Percentiles rank a stretch among this genome's conserved stretches.
These are phyloP conservation scores for Ganoderma multipileum DNA, from an alignment of 1,284 basidiomycete genomes.

Conservation along the genomic window DNA sequence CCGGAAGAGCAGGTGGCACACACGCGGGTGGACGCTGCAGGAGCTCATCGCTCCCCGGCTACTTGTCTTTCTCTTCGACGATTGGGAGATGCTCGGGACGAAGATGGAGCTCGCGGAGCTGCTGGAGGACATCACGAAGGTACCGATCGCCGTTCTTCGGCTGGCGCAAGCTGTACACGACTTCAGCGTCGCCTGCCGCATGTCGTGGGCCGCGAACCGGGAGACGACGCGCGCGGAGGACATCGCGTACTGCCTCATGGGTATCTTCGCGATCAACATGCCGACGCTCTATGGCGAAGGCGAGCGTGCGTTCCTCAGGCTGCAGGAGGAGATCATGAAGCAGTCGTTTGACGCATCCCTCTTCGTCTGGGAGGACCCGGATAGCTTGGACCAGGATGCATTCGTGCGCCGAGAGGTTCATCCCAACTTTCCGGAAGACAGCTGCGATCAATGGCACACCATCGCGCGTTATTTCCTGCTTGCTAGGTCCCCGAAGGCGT, in stretches of 20 bases:
- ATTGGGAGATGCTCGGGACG: constrained; percentile 2
- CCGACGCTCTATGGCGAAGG: constrained; percentile 7
- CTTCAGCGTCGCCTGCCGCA: background rate
- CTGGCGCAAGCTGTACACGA: background rate
- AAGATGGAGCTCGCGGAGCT: background rate
- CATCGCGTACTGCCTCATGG: constrained; percentile 6
- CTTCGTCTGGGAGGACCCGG: background rate
- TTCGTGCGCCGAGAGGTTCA: background rate
- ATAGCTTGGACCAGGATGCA: background rate
- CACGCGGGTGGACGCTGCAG: constrained; percentile 15
- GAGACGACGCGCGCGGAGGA: constrained; percentile 3
- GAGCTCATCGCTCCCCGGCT: constrained; percentile 1
- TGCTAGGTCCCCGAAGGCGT: background rate
- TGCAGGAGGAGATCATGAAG: constrained; percentile 9
- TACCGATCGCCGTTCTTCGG: background rate
- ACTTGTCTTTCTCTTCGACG: background rate
- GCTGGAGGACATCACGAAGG: background rate
- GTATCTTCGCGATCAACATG: constrained; percentile 9
- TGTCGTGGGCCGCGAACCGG: background rate
- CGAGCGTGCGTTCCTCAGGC: background rate
- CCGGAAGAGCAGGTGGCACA: constrained; percentile 12
- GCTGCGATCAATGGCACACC: background rate
- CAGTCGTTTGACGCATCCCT: background rate
- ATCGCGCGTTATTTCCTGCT: background rate
- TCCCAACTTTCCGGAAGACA: background rate